phyloP scores from a whole-genome alignment of 768 basidiomycete species.

The Mycena crocata region DNA sequence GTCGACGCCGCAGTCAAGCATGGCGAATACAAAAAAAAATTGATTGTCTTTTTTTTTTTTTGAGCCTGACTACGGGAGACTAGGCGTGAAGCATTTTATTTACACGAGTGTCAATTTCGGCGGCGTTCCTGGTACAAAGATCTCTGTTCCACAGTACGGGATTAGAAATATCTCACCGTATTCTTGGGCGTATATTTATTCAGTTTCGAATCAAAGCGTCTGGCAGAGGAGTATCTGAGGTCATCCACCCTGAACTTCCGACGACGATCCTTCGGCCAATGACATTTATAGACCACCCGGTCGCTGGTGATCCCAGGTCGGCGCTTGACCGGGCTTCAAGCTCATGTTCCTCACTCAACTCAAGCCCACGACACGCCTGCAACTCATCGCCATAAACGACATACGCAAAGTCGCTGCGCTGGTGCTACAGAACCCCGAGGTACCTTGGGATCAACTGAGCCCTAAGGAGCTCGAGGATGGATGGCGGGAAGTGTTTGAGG shows the following conservation, averaged over 20 bases:
- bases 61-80: too few relatives aligned
- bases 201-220: slow-evolving; percentile 31
- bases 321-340: neutral
- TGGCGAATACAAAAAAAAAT: too few relatives aligned
- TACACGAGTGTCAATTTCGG: too few relatives aligned
- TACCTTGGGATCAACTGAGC: slow-evolving; percentile 21
- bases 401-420: slow-evolving; percentile 19
- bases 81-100: too few relatives aligned
- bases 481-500: slow-evolving; percentile 29
- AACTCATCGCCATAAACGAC: slow-evolving; percentile 23
- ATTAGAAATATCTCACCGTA: neutral
- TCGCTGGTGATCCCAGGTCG: slow-evolving; percentile 4
- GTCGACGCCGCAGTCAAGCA: too few relatives aligned
- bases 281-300: slow-evolving; percentile 30
- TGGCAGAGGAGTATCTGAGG: slow-evolving; percentile 16
- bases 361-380: slow-evolving; percentile 12
- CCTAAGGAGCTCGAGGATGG: slow-evolving; percentile 19
- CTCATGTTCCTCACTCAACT: slow-evolving; percentile 22
- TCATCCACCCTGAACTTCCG: slow-evolving; percentile 7
- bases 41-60: too few relatives aligned
- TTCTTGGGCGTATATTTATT: neutral
- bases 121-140: too few relatives aligned
- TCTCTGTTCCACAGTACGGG: too few relatives aligned
- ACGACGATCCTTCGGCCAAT: slow-evolving; percentile 29
- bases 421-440: slow-evolving; percentile 9